phyloP scores from a whole-genome alignment of 148 eudicot species.

The Cornus suecica region DNA sequence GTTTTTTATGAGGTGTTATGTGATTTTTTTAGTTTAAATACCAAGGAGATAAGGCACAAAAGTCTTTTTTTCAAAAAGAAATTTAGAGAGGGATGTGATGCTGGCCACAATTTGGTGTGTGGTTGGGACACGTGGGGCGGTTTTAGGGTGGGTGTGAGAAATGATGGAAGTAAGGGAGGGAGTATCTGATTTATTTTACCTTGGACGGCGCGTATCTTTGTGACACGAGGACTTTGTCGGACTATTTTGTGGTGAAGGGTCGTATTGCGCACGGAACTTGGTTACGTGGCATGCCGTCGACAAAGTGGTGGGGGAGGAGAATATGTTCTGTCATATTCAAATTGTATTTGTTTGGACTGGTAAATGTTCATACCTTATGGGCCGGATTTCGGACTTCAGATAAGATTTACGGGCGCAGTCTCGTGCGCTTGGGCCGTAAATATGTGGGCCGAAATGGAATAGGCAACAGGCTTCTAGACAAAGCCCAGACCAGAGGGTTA shows the following conservation, averaged over 20 bases:
- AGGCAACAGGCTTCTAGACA: no score
- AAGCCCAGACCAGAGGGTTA: no score
- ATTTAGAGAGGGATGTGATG: not conserved
- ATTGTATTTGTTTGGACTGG: no score
- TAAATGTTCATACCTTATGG: no score
- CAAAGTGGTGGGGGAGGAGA: no score
- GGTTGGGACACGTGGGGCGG: slow-evolving; percentile 29
- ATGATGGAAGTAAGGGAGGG: not conserved
- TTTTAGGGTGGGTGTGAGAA: not conserved
- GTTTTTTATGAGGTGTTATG: not conserved
- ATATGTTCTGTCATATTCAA: no score
- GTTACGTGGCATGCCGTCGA: no score
- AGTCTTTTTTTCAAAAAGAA: not conserved
- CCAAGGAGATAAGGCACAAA: not conserved
- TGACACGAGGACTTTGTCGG: no score
- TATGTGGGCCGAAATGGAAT: no score
- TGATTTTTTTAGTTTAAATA: not conserved
- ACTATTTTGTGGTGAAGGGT: not conserved
- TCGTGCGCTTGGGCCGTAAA: no score
- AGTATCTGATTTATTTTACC: not conserved
- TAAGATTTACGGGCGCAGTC: no score
- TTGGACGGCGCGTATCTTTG: not conserved
- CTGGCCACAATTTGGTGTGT: slow-evolving; percentile 14
- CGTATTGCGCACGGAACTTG: not conserved
- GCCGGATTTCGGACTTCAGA: no score